Evolutionary conservation across 129 eudicot genomes (phyloP).

Genomic region (Flaveria brownii): DNA sequence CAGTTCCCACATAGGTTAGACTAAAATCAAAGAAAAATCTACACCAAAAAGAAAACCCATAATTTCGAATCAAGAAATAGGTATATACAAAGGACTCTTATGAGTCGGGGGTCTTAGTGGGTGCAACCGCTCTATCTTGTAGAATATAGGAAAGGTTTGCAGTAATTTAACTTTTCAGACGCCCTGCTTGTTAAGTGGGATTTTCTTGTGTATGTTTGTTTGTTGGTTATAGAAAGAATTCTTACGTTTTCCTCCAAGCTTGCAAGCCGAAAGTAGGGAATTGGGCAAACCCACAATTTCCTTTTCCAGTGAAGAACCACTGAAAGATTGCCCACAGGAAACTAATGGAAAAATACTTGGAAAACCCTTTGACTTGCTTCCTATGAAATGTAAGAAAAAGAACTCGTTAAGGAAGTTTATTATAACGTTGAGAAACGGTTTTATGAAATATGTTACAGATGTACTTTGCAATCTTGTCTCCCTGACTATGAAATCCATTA

Average conservation of each 20-base stretch:
- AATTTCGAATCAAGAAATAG: neutral
- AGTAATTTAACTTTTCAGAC: too few relatives aligned
- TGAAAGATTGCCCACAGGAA: slow-evolving; percentile 92
- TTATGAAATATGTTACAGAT: slow-evolving; percentile 14
- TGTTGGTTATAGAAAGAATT: neutral
- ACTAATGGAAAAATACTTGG: slow-evolving; percentile 67
- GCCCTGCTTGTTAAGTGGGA: too few relatives aligned
- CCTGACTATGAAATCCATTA: slow-evolving; percentile 76
- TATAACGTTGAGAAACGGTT: neutral
- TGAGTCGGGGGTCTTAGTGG: neutral
- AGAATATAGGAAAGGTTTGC: too few relatives aligned
- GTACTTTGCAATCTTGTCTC: slow-evolving; percentile 67
- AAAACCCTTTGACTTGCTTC: slow-evolving; percentile 73
- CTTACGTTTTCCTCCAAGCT: slow-evolving; percentile 52
- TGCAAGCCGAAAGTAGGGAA: slow-evolving; percentile 64
- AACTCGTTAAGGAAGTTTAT: slow-evolving; percentile 3
- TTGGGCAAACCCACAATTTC: slow-evolving; percentile 60
- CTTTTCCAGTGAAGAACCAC: slow-evolving; percentile 77
- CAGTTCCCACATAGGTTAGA: slow-evolving; percentile 88
- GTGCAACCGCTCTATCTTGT: too few relatives aligned
- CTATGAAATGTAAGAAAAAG: slow-evolving; percentile 34
- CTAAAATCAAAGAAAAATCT: slow-evolving; percentile 91
- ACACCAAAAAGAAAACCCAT: slow-evolving; percentile 29
- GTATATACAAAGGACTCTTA: neutral
- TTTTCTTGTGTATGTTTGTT: too few relatives aligned